Evolutionary conservation across 352 stramenopile genomes (phyloP), one percentile per base, ranked within the genome.

Genomic region (Phytophthora rubi): DNA sequence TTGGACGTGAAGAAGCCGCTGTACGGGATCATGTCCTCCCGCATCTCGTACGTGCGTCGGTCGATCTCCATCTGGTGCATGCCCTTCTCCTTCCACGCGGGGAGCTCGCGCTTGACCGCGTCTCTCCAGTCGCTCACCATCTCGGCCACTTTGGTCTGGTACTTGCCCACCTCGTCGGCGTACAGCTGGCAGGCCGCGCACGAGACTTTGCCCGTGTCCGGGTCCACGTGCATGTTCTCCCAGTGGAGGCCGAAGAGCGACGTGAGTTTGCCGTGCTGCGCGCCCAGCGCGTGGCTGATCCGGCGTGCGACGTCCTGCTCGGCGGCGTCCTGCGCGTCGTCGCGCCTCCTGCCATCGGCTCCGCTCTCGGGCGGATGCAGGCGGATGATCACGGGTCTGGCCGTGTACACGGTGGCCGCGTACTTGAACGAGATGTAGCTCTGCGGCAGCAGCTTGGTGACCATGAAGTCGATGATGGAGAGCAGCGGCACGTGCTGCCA

Each of bases 21-120:
- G 63, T 85, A 82, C n/a, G 80, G 80, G 58, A 88, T 83, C 77
- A 88, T 85, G 32, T 85, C 71, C 47, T 85, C 75, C 42, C 80
- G 55, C 77, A 88, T 83, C 60, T 82, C 80, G 75, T 88, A 88
- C 15, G 80, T 85, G 12, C 70, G 76, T 65, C 75, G 71, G 53
- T 88, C 80, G 59, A 88, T 88, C 70, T 83, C 80, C 77, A 88
- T 88, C 59, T 88, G 80, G 60, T 88, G 80, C 75, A 88, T 70
- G 0, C 77, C 77, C 47, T 75, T 58, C 28, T 80, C 72, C 69
- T 85, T 88, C 80, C 80, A 88, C 3, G 44, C 57, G 6, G 75
- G 73, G 6, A 88, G 48, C 23, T 81, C 18, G 2, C 44, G 61
- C 6, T 73, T 65, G 44, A 88, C 80, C 0, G 77, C 75, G 30